Evolutionary conservation across 2,329 filamentous ascomycete genomes (phyloP), one percentile per base, ranked within the genome.

Genomic region (Aotearoamyces nothofagi): DNA sequence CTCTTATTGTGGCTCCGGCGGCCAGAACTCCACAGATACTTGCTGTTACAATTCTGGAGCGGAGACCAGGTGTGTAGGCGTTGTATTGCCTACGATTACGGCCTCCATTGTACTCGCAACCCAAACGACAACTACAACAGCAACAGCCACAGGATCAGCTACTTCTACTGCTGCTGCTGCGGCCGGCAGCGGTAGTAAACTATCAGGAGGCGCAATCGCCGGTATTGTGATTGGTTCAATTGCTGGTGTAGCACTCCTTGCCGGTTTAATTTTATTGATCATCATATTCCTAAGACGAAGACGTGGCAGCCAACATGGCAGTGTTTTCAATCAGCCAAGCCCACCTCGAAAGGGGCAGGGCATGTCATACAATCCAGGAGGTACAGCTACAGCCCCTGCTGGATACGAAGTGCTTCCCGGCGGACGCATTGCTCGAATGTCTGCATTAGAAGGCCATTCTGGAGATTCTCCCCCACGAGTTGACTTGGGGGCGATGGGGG

Each of bases 361-460:
- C 9, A 58, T 62, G 45, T 45, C 48, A 4, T 60, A 60, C 38
- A 51, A 50, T 34, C 46, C 50, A 8, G 47, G 48, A 9, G 43
- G 42, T 30, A 46, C 52, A 15, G 49, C 44, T 16, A 42, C 48
- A 7, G 47, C 50, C 8, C 46, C 46, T 2, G 46, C 49, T 39
- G 75, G 70, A 22, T 79, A 81, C 39, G 78, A 83, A 42, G 68
- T 84, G 10, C 63, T 92, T 8, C 81, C 84, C 5, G 86, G 84
- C 24, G 84, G 83, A 16, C 77, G 90, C 36, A 90, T 98, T 34
- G 82, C 90, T 22, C 76, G 90, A 32, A 96, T 98, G 90, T 86
- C 87, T 22, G 90, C 90, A 17, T 56, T 98, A 29, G 87, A 94
- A 55, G 77, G 74, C 4, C 70, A 77, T 31, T 70, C 72, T 1